Evolutionary conservation across 1,284 basidiomycete species (phyloP).

Genomic region (Cryptococcus sp.): DNA sequence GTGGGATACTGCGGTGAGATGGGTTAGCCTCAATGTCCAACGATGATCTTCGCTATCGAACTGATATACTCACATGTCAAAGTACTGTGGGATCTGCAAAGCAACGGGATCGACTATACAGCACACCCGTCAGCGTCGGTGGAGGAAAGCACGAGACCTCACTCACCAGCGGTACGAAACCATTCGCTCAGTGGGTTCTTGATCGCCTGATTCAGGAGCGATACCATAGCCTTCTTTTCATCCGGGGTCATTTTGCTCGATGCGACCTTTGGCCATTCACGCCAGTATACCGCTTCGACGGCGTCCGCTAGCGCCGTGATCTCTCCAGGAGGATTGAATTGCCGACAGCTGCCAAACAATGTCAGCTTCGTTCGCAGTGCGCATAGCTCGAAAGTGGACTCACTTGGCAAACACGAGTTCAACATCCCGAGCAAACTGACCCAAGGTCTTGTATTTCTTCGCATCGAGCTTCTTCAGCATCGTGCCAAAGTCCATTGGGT

Average conservation of each 20-base stretch:
- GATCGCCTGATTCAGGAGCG: conserved; percentile 68
- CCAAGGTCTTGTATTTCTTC: conserved; percentile 71
- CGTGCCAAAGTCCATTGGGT: conserved; percentile 94
- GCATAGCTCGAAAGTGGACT: conserved; percentile 23
- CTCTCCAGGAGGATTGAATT: conserved; percentile 76
- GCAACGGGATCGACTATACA: conserved; percentile 45
- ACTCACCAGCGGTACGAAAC: conserved; percentile 72
- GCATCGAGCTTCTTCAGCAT: conserved; percentile 70
- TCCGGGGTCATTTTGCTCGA: conserved; percentile 73
- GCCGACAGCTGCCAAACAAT: conserved; percentile 59
- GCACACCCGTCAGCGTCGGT: not conserved
- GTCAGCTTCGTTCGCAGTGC: conserved; percentile 5
- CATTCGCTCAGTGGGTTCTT: conserved; percentile 74
- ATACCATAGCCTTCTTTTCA: conserved; percentile 78
- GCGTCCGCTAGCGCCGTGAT: conserved; percentile 69
- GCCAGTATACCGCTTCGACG: conserved; percentile 74
- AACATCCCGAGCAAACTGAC: conserved; percentile 76
- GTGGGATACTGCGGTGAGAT: conserved; percentile 31
- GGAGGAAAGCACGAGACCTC: not conserved
- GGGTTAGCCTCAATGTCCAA: conserved; percentile 60
- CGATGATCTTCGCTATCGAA: conserved; percentile 57
- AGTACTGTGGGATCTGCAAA: conserved; percentile 45
- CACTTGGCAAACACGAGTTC: conserved; percentile 81
- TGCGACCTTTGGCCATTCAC: conserved; percentile 80
- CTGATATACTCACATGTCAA: conserved; percentile 60